Conservation (phyloP, 1,284 basidiomycete genomes). For the Leucoagaricus sp. region DNA sequence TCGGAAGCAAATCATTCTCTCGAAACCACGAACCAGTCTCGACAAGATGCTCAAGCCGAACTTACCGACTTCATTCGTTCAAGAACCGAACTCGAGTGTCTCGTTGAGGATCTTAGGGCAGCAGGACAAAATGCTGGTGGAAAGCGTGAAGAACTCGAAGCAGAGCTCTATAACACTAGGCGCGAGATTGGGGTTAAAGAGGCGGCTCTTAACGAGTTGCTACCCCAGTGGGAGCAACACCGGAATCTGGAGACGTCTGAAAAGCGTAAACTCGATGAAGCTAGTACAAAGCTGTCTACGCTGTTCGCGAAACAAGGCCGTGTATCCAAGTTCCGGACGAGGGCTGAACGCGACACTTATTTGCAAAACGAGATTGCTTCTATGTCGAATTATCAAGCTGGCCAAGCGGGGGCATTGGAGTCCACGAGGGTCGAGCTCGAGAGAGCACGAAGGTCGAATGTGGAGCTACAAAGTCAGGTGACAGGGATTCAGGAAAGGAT, state of each 20-base stretch:
- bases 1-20: constrained; percentile 71
- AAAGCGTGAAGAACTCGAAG: constrained; percentile 62
- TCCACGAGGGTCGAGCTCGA: constrained; percentile 47
- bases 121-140: constrained; percentile 63
- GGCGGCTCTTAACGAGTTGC: constrained; percentile 56
- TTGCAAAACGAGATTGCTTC: constrained; percentile 74
- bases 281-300: constrained; percentile 66
- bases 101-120: constrained; percentile 79
- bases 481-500: constrained; percentile 68
- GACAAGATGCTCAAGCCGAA: constrained; percentile 74
- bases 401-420: constrained; percentile 55
- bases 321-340: constrained; percentile 81
- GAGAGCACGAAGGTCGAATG: constrained; percentile 46
- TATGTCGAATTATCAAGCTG: constrained; percentile 56
- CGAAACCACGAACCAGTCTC: constrained; percentile 69
- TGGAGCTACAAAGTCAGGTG: constrained; percentile 61
- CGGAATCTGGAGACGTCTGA: constrained; percentile 62
- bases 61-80: constrained; percentile 78
- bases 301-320: constrained; percentile 90
- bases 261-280: constrained; percentile 73
- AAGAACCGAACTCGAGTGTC: constrained; percentile 81
- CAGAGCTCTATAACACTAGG: constrained; percentile 67
- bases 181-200: constrained; percentile 67
- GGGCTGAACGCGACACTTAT: constrained; percentile 80
- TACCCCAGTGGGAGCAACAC: constrained; percentile 68